These are phyloP conservation scores for Hypoxylon fuscum DNA, from an alignment of 495 filamentous ascomycete genomes.

Conservation along the genomic window DNA sequence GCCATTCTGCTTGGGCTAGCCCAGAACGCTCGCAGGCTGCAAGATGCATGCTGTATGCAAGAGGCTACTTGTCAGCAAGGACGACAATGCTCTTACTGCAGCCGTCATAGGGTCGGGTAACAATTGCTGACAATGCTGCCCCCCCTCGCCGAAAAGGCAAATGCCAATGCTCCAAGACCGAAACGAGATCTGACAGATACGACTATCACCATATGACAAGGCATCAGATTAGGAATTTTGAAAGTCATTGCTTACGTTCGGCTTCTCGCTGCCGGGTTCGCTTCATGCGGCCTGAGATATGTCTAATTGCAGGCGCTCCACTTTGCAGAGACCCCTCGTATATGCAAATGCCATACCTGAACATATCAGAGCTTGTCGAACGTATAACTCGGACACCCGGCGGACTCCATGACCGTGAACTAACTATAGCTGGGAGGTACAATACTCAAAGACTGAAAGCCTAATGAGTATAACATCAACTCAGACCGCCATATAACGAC, in stretches of 20 bases:
- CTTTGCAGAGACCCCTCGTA: background rate
- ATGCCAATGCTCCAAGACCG: background rate
- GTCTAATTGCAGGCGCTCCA: background rate
- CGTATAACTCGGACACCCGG: background rate
- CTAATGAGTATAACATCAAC: background rate
- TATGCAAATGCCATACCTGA: slow-evolving; percentile 1
- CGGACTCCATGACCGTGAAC: background rate
- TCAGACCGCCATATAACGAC: background rate
- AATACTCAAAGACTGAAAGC: background rate
- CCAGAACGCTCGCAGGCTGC: slow-evolving; percentile 22
- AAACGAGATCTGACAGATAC: slow-evolving; percentile 24
- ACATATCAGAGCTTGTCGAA: background rate
- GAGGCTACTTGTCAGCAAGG: slow-evolving; percentile 24
- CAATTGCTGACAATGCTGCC: slow-evolving; percentile 17
- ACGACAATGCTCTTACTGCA: slow-evolving; percentile 14
- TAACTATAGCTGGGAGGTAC: background rate
- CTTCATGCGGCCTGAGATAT: slow-evolving; percentile 13
- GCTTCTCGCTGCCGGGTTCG: background rate
- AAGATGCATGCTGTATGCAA: slow-evolving; percentile 21
- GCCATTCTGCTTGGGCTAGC: slow-evolving; percentile 8
- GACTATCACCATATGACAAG: background rate
- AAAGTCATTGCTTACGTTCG: background rate
- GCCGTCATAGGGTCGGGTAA: slow-evolving; percentile 32
- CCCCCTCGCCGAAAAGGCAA: slow-evolving; percentile 20
- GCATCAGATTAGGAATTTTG: slow-evolving; percentile 8